A percentile compares a stretch with the other conserved stretches of the same genome.
Conservation (phyloP, 2,329 filamentous ascomycete genomes). For the Aspergillus sp. region DNA sequence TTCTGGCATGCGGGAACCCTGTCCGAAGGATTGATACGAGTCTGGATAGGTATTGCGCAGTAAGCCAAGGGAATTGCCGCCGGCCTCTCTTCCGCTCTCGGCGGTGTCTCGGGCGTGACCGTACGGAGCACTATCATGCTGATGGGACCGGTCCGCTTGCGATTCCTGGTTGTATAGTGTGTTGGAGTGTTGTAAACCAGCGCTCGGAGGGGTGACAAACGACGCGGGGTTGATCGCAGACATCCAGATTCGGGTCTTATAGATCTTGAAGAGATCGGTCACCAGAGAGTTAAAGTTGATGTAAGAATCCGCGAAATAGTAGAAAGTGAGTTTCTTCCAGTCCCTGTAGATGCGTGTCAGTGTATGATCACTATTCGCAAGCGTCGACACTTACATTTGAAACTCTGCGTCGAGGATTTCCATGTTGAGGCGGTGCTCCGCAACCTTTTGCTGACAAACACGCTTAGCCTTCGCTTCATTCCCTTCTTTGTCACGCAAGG, state of each 20-base stretch:
- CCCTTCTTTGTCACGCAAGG: slow-evolving; percentile 90
- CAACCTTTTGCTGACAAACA: slow-evolving; percentile 93
- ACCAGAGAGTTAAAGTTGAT: slow-evolving; percentile 99
- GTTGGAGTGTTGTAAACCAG: slow-evolving; percentile 68
- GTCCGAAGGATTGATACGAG: slow-evolving; percentile 35
- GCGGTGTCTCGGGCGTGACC: slow-evolving; percentile 27
- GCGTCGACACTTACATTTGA: slow-evolving; percentile 73
- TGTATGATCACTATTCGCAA: slow-evolving; percentile 1
- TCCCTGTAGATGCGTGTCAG: slow-evolving; percentile 60
- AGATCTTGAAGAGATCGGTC: slow-evolving; percentile 97
- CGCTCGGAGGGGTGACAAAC: slow-evolving; percentile 71
- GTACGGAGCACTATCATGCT: slow-evolving; percentile 33
- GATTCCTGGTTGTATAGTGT: slow-evolving; percentile 53
- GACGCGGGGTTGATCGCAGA: slow-evolving; percentile 97
- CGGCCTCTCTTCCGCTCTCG: slow-evolving; percentile 28
- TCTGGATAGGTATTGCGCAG: slow-evolving; percentile 36
- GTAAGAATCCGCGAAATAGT: slow-evolving; percentile 96
- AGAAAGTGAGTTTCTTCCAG: slow-evolving; percentile 98
- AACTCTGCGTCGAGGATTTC: slow-evolving; percentile 98
- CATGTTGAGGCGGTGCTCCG: slow-evolving; percentile 93
- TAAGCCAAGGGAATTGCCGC: slow-evolving; percentile 25
- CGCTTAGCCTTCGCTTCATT: slow-evolving; percentile 97
- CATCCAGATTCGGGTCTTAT: slow-evolving; percentile 99
- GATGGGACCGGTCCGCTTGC: slow-evolving; percentile 40
- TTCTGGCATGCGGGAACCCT: slow-evolving; percentile 31